A percentile compares a stretch with the other conserved stretches of the same genome.
Evolutionary conservation across 768 basidiomycete genomes (phyloP).

Genomic region (Boletales sp.): DNA sequence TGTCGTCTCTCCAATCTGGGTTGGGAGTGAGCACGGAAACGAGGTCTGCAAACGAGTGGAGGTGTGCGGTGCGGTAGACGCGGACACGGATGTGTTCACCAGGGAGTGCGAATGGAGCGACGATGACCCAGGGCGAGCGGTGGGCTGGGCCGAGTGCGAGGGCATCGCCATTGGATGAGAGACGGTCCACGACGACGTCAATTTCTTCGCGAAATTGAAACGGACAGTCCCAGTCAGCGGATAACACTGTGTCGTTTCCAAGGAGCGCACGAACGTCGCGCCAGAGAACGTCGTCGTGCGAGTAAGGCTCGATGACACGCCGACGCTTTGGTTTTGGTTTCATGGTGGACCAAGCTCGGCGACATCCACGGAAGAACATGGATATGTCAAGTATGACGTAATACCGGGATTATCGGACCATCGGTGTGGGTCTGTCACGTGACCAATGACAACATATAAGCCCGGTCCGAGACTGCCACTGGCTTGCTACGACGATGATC

Average conservation of each 20-base stretch:
- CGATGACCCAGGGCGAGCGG: constrained; percentile 70
- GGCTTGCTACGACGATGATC: constrained; percentile 9
- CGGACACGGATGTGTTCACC: constrained; percentile 74
- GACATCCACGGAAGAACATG: not conserved
- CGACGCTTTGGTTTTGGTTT: not conserved
- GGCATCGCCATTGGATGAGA: constrained; percentile 66
- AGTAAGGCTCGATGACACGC: constrained; percentile 48
- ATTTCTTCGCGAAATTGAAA: constrained; percentile 59
- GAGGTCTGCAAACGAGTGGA: constrained; percentile 77
- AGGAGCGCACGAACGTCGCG: constrained; percentile 67
- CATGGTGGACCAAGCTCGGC: not conserved
- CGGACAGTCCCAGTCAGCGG: constrained; percentile 43
- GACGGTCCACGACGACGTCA: constrained; percentile 57
- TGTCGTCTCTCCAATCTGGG: constrained; percentile 58
- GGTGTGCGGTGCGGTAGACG: constrained; percentile 65
- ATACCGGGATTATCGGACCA: too few relatives aligned
- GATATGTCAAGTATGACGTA: too few relatives aligned
- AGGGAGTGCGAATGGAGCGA: constrained; percentile 82
- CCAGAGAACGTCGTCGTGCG: constrained; percentile 71
- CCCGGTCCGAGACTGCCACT: not conserved
- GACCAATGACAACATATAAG: constrained; percentile 2
- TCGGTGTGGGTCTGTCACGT: too few relatives aligned
- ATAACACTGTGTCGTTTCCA: constrained; percentile 32
- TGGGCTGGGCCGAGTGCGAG: constrained; percentile 51
- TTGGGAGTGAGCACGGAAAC: constrained; percentile 65